phyloP scores from a whole-genome alignment of 306 rosid species.

The Cucurbita argyrosperma region DNA sequence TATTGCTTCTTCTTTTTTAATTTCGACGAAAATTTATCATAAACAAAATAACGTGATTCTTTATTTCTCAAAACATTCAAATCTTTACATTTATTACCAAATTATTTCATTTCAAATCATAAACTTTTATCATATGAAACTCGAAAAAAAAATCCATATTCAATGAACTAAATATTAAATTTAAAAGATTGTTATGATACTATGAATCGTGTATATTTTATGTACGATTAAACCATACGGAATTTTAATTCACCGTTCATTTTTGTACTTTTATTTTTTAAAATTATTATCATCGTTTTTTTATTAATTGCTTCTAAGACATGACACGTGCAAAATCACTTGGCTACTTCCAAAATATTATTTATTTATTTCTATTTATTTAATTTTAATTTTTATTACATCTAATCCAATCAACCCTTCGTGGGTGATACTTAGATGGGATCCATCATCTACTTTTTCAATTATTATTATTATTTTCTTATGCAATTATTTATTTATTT shows the following conservation, averaged over 20 bases:
- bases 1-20: no score
- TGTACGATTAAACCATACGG: neutral
- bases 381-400: neutral
- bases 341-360: neutral
- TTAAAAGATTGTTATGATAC: neutral
- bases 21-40: no score
- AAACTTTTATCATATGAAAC: neutral
- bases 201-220: neutral
- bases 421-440: neutral
- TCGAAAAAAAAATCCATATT: neutral
- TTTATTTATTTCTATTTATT: neutral
- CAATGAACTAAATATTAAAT: conserved; percentile 3
- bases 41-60: no score
- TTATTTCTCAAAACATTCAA: no score
- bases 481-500: neutral
- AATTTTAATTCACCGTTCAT: neutral
- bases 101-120: neutral
- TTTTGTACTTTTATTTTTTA: neutral
- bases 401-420: neutral
- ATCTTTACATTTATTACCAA: neutral
- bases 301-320: neutral
- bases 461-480: neutral
- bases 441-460: neutral
- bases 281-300: neutral
- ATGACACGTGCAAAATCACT: neutral